Evolutionary conservation across 257 asterid species (phyloP), one percentile per base, ranked within the genome.

Genomic region (Salvia splendens): DNA sequence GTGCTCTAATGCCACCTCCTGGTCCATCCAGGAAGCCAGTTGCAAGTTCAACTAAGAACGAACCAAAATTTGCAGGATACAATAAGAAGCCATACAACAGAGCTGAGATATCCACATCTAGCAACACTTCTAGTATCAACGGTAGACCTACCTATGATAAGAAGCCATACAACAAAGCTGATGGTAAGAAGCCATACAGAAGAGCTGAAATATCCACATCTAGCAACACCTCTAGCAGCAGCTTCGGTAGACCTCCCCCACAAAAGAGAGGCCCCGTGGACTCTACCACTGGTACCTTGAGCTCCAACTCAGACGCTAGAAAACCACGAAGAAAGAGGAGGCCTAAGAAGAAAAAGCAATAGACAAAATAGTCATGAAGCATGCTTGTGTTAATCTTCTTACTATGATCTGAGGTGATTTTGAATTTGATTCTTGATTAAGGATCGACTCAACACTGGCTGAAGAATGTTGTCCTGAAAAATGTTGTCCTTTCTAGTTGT

Each of bases 1-100:
- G 96, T 70, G 90, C 86, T 73, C 80, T 86, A 46, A 91, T 94
- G 99, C 99, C 96, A 12, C 97, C 97, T 43, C 96, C 97, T 38
- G 86, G 95, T 70, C 92, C 96, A 73, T 87, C 95, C 8, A 69
- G 77, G 48, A 89, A 83, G 67, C 75, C 81, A 57, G 68, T 80
- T 42, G 52, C 84, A 48, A 75, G 65, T 60, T 61, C 89, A 4
- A 40, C 51, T 32, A 79, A 71, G 38, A 73, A 76, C 50, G 84
- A 81, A 76, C 51, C 89, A 3, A 81, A 82, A 72, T 80, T 81
- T 64, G 83, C 86, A 36, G 89, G 77, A 30, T 73, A 89, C 52
- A 74, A 81, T 69, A 87, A 73, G 77, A 85, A 70, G 60, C 30
- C 91, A 12, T 65, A 77, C 61, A 54, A 69, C 7, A 74, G 76